Base-by-base conservation (phyloP, 495 filamentous ascomycete species). In the Rostrohypoxylon terebratum region DNA sequence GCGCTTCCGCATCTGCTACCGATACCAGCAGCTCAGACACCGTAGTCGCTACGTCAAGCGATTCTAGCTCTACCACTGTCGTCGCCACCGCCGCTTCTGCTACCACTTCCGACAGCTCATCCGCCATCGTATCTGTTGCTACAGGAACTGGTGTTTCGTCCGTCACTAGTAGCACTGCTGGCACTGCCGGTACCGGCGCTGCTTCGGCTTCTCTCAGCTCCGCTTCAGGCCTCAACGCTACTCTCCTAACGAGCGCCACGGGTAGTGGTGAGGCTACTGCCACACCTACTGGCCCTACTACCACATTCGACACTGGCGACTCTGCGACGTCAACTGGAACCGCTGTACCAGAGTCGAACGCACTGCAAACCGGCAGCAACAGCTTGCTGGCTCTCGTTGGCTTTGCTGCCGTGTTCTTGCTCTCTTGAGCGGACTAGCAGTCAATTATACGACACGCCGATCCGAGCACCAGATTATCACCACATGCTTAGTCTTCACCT, bases 221-320 rank as follows among this genome's bases (percentile, higher is more conserved):
- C 0, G 57, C 10, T 6, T 44, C 25, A 0, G 45, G 42, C 1
- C 51, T 25, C 28, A 76, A 73, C 57, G 57, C 55, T 16, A 73
- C 70, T 14, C 6, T 47, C 5, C 54, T 48, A 11, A 74, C 68
- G 1, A 65, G 61, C 57, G 33, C 47, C 14, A 59, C 58, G 18
- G 40, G 48, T 13, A 45, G 60, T 28, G 70, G 61, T 10, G 38
- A 45, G 3, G 74, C 76, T 4, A 77, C 74, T 13, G 76, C 71
- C 42, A 67, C 66, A 2, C 76, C 74, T 2, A 63, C 63, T 0
- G 76, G 74, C 40, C 76, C 76, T 2, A 77, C 59, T 33, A 58
- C 66, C 38, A 72, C 73, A 8, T 69, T 72, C 59, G 71, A 69
- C 50, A 53, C 31, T 21, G 62, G 62, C 62, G 66, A 73, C 44